Conservation (phyloP, 2,329 filamentous ascomycete species). For the Aureobasidium pullulans region DNA sequence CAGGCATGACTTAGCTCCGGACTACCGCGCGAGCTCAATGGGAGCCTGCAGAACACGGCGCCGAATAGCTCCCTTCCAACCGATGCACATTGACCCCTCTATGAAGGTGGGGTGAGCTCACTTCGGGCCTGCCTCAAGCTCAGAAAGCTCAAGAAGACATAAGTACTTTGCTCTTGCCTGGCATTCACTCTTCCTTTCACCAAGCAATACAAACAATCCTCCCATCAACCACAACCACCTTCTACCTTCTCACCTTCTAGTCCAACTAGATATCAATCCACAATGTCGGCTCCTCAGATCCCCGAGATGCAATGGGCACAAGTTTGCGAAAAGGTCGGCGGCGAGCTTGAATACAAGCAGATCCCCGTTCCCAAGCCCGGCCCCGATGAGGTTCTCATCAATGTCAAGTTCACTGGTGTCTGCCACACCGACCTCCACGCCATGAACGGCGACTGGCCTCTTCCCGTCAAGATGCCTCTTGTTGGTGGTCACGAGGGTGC, state of each 20-base stretch:
- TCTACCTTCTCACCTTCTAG: not conserved
- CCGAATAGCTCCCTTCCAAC: slow-evolving; percentile 9
- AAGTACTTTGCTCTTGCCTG: slow-evolving; percentile 4
- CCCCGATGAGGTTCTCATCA: slow-evolving; percentile 84
- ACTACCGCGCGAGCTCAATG: not conserved
- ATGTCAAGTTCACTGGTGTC: slow-evolving; percentile 83
- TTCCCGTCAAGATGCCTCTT: slow-evolving; percentile 73
- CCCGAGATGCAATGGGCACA: slow-evolving; percentile 86
- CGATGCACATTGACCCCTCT: slow-evolving; percentile 11
- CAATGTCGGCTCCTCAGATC: slow-evolving; percentile 35
- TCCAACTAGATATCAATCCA: not conserved
- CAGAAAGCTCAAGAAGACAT: not conserved
- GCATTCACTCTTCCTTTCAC: not conserved
- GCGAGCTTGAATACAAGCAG: slow-evolving; percentile 63
- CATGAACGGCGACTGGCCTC: slow-evolving; percentile 83
- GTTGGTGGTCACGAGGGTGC: slow-evolving; percentile 76
- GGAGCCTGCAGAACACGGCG: not conserved
- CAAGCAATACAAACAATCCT: not conserved
- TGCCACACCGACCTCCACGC: slow-evolving; percentile 83
- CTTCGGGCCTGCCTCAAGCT: slow-evolving; percentile 8
- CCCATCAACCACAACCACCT: not conserved
- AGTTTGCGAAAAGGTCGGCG: slow-evolving; percentile 75
- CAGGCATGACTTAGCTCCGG: not conserved
- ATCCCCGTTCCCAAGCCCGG: slow-evolving; percentile 76
- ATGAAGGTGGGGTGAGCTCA: slow-evolving; percentile 7